Conservation (phyloP, 192 early-diverging fungal species). For the Funneliformis geosporum region DNA sequence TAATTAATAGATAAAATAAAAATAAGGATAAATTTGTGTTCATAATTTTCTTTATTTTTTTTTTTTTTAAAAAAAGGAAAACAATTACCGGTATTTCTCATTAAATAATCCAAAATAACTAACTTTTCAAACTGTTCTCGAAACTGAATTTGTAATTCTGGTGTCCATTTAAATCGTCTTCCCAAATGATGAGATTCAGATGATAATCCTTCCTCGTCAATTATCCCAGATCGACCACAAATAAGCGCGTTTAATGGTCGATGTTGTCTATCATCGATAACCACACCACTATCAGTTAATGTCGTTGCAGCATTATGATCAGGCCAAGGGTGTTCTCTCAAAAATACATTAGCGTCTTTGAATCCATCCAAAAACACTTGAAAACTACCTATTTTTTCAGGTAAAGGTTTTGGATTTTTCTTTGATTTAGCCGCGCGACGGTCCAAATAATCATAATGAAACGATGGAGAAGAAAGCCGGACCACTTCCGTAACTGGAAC, state of each 20-base stretch:
- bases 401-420: conserved; percentile 58
- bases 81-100: conserved; percentile 81
- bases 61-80: neutral
- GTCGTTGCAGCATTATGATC: neutral
- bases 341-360: conserved; percentile 83
- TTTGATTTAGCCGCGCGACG: conserved; percentile 41
- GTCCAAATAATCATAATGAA: conserved; percentile 74
- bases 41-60: neutral
- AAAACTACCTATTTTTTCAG: conserved; percentile 80
- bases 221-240: neutral
- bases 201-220: conserved; percentile 2
- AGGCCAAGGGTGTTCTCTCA: conserved; percentile 64
- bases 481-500: conserved; percentile 85
- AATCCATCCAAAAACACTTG: conserved; percentile 82
- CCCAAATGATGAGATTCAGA: conserved; percentile 27
- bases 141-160: conserved; percentile 53
- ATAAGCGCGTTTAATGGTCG: conserved; percentile 16
- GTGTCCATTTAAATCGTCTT: conserved; percentile 50
- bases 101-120: conserved; percentile 85
- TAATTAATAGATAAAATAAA: neutral
- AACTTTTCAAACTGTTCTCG: conserved; percentile 75
- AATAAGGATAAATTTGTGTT: neutral
- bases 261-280: conserved; percentile 15
- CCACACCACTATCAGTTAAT: conserved; percentile 2
- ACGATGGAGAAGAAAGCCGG: conserved; percentile 67